Conservation (phyloP, 139 green algal genomes). For the Chlorella ohadii region DNA sequence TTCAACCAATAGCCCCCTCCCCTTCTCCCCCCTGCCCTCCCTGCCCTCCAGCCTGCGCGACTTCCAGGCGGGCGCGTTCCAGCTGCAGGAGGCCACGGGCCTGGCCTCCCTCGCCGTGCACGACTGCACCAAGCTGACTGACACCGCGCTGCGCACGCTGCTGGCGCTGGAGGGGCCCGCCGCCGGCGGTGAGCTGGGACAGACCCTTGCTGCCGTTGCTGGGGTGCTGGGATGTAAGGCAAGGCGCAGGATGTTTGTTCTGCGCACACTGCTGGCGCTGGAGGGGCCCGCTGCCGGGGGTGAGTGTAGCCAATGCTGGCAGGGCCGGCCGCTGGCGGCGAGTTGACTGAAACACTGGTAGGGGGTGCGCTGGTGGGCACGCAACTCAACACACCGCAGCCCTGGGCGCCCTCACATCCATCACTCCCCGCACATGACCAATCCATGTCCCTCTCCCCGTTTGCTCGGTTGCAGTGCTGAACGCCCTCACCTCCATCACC, state of each 20-base stretch:
- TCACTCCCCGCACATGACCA: too few species aligned
- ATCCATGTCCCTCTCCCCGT: too few species aligned
- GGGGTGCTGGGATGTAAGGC: too few species aligned
- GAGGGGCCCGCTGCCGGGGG: background rate
- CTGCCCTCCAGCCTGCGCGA: background rate
- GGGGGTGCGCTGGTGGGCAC: too few species aligned
- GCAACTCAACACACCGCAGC: too few species aligned
- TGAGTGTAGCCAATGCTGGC: too few species aligned
- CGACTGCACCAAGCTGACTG: constrained; percentile 14
- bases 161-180: constrained; percentile 13
- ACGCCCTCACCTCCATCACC: background rate
- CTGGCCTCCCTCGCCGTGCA: background rate
- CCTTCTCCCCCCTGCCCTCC: too few species aligned
- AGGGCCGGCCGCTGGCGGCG: too few species aligned
- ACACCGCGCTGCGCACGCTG: background rate
- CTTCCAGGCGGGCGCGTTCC: background rate
- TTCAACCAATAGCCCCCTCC: too few species aligned
- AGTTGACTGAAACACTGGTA: too few species aligned
- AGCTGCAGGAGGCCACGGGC: background rate
- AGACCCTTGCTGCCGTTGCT: too few species aligned
- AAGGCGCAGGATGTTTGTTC: background rate
- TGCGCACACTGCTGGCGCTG: constrained; percentile 15
- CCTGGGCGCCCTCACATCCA: constrained; percentile 2
- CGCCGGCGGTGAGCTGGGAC: background rate
- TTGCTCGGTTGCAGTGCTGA: too few species aligned